These are phyloP conservation scores for Coniferiporia weirii DNA, from an alignment of 1,284 basidiomycete species.

Conservation along the genomic window DNA sequence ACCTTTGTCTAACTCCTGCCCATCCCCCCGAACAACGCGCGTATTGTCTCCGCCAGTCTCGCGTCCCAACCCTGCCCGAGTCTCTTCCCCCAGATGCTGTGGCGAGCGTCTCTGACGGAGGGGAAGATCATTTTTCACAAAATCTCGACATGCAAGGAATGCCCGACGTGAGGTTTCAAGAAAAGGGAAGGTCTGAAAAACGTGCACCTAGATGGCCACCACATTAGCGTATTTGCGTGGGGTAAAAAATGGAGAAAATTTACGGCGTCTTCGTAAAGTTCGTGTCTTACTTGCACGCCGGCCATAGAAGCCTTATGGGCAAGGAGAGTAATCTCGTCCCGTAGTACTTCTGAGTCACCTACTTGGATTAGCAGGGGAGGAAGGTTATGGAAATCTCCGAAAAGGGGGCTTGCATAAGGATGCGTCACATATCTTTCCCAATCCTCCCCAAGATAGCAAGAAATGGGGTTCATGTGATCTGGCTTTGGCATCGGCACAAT, in stretches of 20 bases:
- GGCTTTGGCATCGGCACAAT: slow-evolving; percentile 71
- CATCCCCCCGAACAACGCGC: slow-evolving; percentile 40
- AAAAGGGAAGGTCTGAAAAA: slow-evolving; percentile 88
- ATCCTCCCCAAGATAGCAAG: slow-evolving; percentile 82
- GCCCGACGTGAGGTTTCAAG: slow-evolving; percentile 68
- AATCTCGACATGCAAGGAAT: slow-evolving; percentile 72
- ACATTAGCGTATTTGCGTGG: slow-evolving; percentile 9
- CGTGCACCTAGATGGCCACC: slow-evolving; percentile 58
- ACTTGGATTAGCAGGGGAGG: slow-evolving; percentile 92
- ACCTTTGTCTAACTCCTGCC: too few species aligned
- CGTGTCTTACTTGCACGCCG: slow-evolving; percentile 86
- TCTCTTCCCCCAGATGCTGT: slow-evolving; percentile 45
- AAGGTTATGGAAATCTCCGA: slow-evolving; percentile 82
- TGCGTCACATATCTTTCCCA: slow-evolving; percentile 87
- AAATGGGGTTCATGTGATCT: slow-evolving; percentile 91
- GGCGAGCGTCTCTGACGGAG: slow-evolving; percentile 43
- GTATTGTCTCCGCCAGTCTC: slow-evolving; percentile 63
- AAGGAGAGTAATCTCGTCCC: slow-evolving; percentile 90
- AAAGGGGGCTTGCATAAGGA: slow-evolving; percentile 95
- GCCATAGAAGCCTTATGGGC: slow-evolving; percentile 90
- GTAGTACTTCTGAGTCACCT: slow-evolving; percentile 90
- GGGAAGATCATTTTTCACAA: slow-evolving; percentile 59
- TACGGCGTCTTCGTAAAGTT: slow-evolving; percentile 91
- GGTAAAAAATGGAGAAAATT: slow-evolving; percentile 31
- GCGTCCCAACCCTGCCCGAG: slow-evolving; percentile 51